phyloP scores from a whole-genome alignment of 768 basidiomycete species.

The Mycena venus region DNA sequence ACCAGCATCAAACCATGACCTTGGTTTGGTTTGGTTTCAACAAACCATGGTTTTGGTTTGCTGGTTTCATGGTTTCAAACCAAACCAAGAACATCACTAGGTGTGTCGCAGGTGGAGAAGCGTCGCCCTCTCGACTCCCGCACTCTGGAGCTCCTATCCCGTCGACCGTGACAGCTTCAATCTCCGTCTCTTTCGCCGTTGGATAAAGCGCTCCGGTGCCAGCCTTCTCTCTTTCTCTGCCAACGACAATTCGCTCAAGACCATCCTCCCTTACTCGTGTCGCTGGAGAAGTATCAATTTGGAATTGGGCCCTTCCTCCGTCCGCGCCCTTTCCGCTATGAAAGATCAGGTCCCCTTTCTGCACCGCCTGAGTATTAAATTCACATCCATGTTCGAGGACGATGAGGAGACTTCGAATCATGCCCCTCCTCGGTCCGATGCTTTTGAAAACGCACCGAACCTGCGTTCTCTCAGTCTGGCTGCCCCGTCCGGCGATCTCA shows the following conservation, averaged over 20 bases:
- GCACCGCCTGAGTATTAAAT: background rate
- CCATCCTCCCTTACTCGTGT: background rate
- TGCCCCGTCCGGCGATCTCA: background rate
- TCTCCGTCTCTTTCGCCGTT: background rate
- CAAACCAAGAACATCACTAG: no score
- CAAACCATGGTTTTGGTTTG: no score
- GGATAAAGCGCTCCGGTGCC: conserved; percentile 4
- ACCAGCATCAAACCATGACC: no score
- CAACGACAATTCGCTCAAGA: background rate
- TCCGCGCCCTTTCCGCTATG: background rate
- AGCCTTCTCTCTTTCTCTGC: background rate
- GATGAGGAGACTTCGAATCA: no score
- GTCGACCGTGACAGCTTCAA: background rate
- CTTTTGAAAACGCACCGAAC: background rate
- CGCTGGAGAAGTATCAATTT: background rate
- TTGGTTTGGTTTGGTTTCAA: no score
- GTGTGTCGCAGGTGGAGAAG: background rate
- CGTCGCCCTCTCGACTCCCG: background rate
- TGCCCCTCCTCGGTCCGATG: background rate
- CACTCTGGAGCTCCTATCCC: background rate
- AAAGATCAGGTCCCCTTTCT: background rate
- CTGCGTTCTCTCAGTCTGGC: background rate
- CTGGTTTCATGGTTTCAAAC: no score
- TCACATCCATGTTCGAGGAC: background rate
- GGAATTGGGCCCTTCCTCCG: background rate